These are phyloP conservation scores for Coemansia sp. DNA, from an alignment of 192 early-diverging fungal species.

Conservation along the genomic window DNA sequence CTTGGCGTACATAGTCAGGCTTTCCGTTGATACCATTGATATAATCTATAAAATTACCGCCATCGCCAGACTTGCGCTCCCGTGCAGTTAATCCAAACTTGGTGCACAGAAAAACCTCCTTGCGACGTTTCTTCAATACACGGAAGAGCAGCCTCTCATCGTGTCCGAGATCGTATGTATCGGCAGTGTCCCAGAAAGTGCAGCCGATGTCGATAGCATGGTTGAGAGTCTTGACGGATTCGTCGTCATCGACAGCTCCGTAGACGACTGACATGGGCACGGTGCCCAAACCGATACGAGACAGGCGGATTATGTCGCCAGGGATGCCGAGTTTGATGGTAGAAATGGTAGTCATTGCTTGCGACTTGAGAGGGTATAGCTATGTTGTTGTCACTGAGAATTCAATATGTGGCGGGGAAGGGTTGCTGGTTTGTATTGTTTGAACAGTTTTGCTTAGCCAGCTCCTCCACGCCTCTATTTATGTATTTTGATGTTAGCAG, in stretches of 20 bases:
- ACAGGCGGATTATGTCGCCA: constrained; percentile 21
- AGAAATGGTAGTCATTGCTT: not conserved
- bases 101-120: constrained; percentile 61
- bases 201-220: no score
- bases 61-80: constrained; percentile 11
- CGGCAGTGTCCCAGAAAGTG: constrained; percentile 64
- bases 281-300: constrained; percentile 39
- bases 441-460: no score
- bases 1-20: constrained; percentile 55
- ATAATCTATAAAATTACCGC: constrained; percentile 12
- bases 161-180: constrained; percentile 58
- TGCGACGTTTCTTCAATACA: constrained; percentile 51
- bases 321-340: constrained; percentile 34
- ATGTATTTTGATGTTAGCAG: no score
- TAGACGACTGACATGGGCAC: constrained; percentile 48
- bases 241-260: constrained; percentile 23
- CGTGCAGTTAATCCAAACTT: constrained; percentile 57
- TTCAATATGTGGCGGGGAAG: no score
- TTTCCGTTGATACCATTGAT: constrained; percentile 33
- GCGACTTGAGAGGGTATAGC: no score
- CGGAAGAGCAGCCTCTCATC: constrained; percentile 60
- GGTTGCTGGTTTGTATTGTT: no score
- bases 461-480: no score
- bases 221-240: no score
- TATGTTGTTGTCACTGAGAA: no score